Evolutionary conservation across 106 monocot species (phyloP), one percentile per base, ranked within the genome.

Genomic region (Dioscorea alata): DNA sequence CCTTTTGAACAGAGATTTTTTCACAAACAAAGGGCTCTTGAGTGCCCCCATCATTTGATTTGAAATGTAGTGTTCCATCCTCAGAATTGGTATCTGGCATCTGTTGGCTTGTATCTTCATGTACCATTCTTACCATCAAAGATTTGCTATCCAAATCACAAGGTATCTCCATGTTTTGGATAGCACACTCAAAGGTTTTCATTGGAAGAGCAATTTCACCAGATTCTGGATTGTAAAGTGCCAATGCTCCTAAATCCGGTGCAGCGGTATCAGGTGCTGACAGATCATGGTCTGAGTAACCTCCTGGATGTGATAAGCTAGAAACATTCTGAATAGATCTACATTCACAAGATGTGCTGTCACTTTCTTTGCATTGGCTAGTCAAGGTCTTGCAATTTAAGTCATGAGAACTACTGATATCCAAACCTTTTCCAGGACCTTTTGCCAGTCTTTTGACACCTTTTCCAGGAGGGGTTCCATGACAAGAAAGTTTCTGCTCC

Each of bases 361-460:
- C 60, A 48, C 75, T 57, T 73, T 67, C 67, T 33, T 68, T 71
- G 28, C 19, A 50, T 20, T 31, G 21, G 25, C 32, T 33, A 18
- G 48, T 52, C 20, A 23, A 48, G 1, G 35, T 59, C 62, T 73
- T 78, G 61, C 33, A 28, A 34, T 70, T 63, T 8, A 22, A 32
- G 31, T 18, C 18, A 63, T 59, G 23, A 6, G 62, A 31, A 28
- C 48, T 58, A n/a, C 19, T 53, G 61, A 17, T 25, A 63, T 8
- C 18, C 51, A 57, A 28, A 7, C 71, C 76, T 33, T 66, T 74
- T 53, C 75, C 76, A 42, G 61, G 24, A 42, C 64, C 63, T 65
- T 73, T 75, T 4, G 78, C 67, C 32, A 66, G 28, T 32, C 63
- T 73, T 69, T 59, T 74, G 42, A 81, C 23, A 20, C 78, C 73